phyloP scores from a whole-genome alignment of 768 basidiomycete species.

The Antrodiella citrinella region DNA sequence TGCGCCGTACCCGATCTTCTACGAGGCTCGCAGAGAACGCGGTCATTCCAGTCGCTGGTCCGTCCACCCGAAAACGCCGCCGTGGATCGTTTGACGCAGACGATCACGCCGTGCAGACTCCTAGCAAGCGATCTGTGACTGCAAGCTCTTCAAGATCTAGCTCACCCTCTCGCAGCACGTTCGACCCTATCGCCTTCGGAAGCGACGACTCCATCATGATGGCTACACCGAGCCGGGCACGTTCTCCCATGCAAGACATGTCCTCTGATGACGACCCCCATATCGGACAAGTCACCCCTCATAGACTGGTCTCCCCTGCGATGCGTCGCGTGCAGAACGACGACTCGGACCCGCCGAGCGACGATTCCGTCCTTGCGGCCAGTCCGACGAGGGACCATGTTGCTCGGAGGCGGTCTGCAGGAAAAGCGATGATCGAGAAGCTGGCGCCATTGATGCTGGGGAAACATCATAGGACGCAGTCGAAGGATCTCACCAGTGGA shows the following conservation, averaged over 20 bases:
- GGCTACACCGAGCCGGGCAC: constrained; percentile 7
- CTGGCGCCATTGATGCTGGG: neutral
- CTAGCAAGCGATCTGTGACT: neutral
- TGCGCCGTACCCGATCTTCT: constrained; percentile 13
- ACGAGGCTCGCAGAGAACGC: constrained; percentile 9
- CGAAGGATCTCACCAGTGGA: neutral
- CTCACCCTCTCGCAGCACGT: constrained; percentile 19
- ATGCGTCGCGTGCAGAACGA: constrained; percentile 28
- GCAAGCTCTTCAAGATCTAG: neutral
- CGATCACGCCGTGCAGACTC: constrained; percentile 8
- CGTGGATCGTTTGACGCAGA: neutral
- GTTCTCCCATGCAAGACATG: constrained; percentile 23
- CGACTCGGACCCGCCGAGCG: constrained; percentile 34
- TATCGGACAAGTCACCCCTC: constrained; percentile 62
- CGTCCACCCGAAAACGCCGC: neutral
- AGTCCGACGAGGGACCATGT: constrained; percentile 40
- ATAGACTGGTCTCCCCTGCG: constrained; percentile 56
- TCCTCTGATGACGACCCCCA: constrained; percentile 60
- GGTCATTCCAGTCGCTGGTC: neutral
- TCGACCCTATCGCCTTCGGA: constrained; percentile 17
- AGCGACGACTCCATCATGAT: constrained; percentile 44
- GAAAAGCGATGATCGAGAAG: neutral
- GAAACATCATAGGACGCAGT: neutral
- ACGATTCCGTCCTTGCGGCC: constrained; percentile 34
- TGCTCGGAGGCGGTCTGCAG: constrained; percentile 5